Base-by-base conservation (phyloP, 2,329 filamentous ascomycete species). In the Botryotinia convoluta region DNA sequence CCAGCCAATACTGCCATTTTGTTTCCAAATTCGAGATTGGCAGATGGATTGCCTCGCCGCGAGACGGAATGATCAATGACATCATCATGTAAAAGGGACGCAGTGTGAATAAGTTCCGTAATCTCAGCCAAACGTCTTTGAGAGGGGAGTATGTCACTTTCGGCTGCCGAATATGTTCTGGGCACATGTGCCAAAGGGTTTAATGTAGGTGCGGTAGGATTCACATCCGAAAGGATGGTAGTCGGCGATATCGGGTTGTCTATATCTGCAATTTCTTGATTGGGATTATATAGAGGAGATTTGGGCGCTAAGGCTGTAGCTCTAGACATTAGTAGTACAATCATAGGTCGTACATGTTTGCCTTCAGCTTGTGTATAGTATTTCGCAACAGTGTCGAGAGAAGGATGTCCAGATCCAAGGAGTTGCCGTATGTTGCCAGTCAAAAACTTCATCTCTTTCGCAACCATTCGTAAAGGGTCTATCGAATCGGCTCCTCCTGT, bases 1-100 rank as follows among this genome's bases (percentile, higher is more conserved):
- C 96, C 96, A 0, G 96, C 96, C 77, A 99, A 84, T 3, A 99
- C 95, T 22, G 96, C 95, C 95, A 99, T 98, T 84, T 99, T 99
- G 86, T 99, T 99, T 76, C 96, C 96, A 79, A 98, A 98, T 79
- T 95, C 93, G 75, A 96, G 88, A 82, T 99, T 99, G 45, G 96
- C 96, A 2, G 93, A 97, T 12, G 93, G 92, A 4, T 90, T 90
- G 44, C 93, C 93, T 74, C 96, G 92, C 72, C 96, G 90, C 18
- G 94, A 92, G 60, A 93, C 87, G 1, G 95, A 97, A 82, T 95
- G 93, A 81, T 99, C 96, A 80, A 99, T 97, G 44, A 99, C 96
- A 84, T 99, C 96, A 87, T 99, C 96, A 83, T 99, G 96, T 22
- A 99, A 90, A 29, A 99, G 88, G 2, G 95, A 98, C 0, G 96